Percentiles rank a stretch among this genome's conserved stretches.
Conservation (phyloP, 228 moss, liverwort and hornwort species). For the Sphagnum fallax region DNA sequence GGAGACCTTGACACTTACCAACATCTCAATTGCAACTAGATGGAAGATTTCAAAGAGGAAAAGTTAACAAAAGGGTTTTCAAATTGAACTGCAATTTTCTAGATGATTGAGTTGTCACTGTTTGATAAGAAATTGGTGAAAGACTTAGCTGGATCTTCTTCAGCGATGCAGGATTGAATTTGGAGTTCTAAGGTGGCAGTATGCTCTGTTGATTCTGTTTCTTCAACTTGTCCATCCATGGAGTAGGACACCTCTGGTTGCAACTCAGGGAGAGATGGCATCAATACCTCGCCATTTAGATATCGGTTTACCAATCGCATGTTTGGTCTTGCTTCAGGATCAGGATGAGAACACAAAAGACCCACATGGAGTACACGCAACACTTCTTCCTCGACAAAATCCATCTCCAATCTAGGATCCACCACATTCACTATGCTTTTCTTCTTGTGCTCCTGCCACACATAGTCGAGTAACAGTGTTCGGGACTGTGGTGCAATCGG, state of each 20-base stretch:
- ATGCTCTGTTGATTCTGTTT: too few relatives aligned
- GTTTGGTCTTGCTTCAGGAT: slow-evolving; percentile 29
- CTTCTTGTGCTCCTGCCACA: slow-evolving; percentile 23
- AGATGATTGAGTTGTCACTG: too few relatives aligned
- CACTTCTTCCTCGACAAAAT: slow-evolving; percentile 12
- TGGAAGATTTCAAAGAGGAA: too few relatives aligned
- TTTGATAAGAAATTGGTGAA: too few relatives aligned
- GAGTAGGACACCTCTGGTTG: slow-evolving; percentile 3
- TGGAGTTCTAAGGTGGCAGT: too few relatives aligned
- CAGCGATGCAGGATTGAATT: too few relatives aligned
- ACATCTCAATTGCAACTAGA: too few relatives aligned
- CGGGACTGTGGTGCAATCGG: not conserved
- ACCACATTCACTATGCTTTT: slow-evolving; percentile 12
- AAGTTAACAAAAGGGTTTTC: too few relatives aligned
- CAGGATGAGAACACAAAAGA: slow-evolving; percentile 49
- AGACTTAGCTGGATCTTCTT: too few relatives aligned
- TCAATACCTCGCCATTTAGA: slow-evolving; percentile 28
- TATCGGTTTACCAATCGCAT: slow-evolving; percentile 43
- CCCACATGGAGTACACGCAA: slow-evolving; percentile 30
- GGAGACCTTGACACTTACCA: too few relatives aligned
- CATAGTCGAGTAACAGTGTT: slow-evolving; percentile 24
- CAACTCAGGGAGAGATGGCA: slow-evolving; percentile 23
- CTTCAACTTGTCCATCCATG: too few relatives aligned
- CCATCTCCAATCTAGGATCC: slow-evolving; percentile 10
- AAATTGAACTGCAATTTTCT: too few relatives aligned